Conservation (phyloP, 352 stramenopile genomes). For the Phytophthora aleatoria region DNA sequence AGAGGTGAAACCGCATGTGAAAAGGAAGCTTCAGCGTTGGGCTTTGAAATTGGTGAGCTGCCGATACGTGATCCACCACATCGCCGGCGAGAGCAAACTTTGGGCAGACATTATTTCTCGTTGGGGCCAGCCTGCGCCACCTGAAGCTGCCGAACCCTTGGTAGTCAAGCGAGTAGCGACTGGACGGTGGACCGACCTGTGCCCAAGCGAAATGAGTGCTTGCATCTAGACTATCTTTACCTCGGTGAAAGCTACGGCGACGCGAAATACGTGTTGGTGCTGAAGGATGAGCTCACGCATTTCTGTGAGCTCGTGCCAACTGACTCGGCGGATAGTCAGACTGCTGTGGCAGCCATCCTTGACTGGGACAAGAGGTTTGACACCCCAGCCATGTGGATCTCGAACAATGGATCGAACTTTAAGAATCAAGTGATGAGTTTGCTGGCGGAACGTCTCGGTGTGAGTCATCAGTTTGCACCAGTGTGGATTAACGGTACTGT, state of each 20-base stretch:
- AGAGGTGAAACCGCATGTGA: slow-evolving; percentile 16
- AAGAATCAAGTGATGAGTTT: neutral
- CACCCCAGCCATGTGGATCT: neutral
- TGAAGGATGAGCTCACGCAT: slow-evolving; percentile 12
- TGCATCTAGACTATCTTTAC: slow-evolving; percentile 14
- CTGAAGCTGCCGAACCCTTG: neutral
- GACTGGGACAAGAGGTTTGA: slow-evolving; percentile 10
- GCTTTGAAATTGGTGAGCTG: slow-evolving; percentile 7
- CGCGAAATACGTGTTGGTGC: slow-evolving; percentile 3
- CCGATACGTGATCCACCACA: slow-evolving; percentile 21
- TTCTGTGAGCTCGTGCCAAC: slow-evolving; percentile 4
- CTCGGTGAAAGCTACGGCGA: slow-evolving; percentile 12
- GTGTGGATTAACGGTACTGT: slow-evolving; percentile 11
- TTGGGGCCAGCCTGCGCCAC: neutral
- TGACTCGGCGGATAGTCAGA: slow-evolving; percentile 1
- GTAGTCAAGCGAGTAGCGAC: neutral
- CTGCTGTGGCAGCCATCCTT: neutral
- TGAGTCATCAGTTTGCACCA: neutral
- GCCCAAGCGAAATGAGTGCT: neutral
- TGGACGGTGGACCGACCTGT: neutral
- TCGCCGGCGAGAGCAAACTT: slow-evolving; percentile 20
- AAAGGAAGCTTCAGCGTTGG: slow-evolving; percentile 22
- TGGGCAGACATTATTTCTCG: slow-evolving; percentile 18
- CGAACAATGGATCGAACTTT: slow-evolving; percentile 6
- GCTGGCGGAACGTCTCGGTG: neutral